Conservation (phyloP, 768 basidiomycete genomes). For the Cystofilobasidium capitatum region DNA sequence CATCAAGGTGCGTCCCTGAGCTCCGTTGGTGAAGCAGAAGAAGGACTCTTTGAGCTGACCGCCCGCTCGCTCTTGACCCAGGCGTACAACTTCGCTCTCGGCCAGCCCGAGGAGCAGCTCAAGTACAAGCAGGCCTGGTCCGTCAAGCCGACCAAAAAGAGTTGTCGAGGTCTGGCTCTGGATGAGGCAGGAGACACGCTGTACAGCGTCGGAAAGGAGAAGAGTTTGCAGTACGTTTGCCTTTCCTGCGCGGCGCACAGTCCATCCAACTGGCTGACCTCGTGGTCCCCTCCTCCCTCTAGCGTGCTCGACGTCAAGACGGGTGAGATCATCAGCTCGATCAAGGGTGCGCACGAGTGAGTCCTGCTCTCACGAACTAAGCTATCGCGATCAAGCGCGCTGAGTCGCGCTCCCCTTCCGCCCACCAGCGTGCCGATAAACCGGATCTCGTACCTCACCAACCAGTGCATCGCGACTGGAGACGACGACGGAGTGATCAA, state of each 20-base stretch:
- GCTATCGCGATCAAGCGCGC: neutral
- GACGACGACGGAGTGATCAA: constrained; percentile 93
- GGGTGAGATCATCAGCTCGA: constrained; percentile 47
- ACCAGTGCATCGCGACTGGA: constrained; percentile 68
- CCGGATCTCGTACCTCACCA: constrained; percentile 61
- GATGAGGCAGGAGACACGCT: constrained; percentile 59
- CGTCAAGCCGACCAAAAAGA: constrained; percentile 66
- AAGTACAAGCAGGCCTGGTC: constrained; percentile 50
- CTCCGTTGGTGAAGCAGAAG: too few relatives aligned
- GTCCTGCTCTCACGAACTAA: constrained; percentile 33
- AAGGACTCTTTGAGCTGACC: constrained; percentile 1
- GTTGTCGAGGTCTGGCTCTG: constrained; percentile 64
- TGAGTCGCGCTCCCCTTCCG: neutral
- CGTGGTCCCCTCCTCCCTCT: too few relatives aligned
- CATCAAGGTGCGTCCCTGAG: constrained; percentile 44
- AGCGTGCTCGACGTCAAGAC: constrained; percentile 36
- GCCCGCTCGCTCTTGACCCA: neutral
- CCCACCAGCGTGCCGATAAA: constrained; percentile 65
- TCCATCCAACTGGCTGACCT: neutral
- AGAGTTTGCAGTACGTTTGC: constrained; percentile 58
- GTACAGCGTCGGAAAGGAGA: constrained; percentile 74
- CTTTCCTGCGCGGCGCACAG: neutral
- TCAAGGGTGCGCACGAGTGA: constrained; percentile 58
- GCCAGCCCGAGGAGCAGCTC: constrained; percentile 41
- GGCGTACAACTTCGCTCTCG: constrained; percentile 62